phyloP scores from a whole-genome alignment of 306 rosid species.

The Lotus japonicus region DNA sequence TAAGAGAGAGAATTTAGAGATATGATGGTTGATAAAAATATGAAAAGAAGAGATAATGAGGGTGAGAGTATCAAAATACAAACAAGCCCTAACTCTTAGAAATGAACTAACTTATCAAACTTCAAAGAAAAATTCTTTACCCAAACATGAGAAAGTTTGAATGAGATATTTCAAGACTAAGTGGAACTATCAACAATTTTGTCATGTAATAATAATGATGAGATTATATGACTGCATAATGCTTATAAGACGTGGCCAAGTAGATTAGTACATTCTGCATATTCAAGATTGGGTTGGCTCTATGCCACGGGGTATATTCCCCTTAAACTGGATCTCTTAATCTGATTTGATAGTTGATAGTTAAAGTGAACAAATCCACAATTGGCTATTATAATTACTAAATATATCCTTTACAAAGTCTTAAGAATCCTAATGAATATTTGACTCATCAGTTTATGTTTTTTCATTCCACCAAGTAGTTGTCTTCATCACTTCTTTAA shows the following conservation, averaged over 20 bases:
- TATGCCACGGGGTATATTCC: slow-evolving; percentile 21
- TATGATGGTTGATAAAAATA: too few species aligned
- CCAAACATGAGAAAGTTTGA: background rate
- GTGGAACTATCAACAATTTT: background rate
- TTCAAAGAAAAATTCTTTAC: background rate
- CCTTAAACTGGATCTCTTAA: background rate
- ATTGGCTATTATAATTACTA: background rate
- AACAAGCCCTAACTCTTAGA: too few species aligned
- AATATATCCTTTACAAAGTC: background rate
- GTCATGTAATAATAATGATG: slow-evolving; percentile 11
- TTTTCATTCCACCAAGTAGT: background rate
- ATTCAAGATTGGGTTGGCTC: background rate
- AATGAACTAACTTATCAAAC: too few species aligned
- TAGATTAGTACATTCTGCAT: background rate
- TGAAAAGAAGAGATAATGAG: too few species aligned
- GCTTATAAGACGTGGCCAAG: slow-evolving; percentile 16
- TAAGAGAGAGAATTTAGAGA: too few species aligned
- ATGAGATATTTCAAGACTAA: background rate
- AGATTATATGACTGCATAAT: background rate
- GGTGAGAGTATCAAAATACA: too few species aligned
- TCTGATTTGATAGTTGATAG: background rate
- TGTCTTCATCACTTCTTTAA: background rate
- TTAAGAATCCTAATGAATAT: background rate
- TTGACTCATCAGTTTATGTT: background rate
- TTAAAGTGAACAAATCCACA: background rate